These are phyloP conservation scores for Cryptosporidium andersoni DNA, from an alignment of 169 alveolate species.

Conservation along the genomic window DNA sequence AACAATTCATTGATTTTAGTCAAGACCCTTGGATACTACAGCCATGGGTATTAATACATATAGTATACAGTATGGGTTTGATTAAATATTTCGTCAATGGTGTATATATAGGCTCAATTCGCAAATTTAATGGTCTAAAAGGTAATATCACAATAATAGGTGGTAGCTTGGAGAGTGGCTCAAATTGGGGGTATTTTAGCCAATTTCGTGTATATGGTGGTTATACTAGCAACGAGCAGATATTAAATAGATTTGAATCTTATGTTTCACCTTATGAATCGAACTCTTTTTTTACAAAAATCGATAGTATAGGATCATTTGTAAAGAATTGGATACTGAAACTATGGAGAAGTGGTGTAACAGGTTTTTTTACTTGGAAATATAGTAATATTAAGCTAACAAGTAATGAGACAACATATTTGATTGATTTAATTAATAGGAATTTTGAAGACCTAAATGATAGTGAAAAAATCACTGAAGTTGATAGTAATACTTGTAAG, in stretches of 20 bases:
- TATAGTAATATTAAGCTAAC: slow-evolving; percentile 52
- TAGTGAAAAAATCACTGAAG: slow-evolving; percentile 40
- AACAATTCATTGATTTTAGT: slow-evolving; percentile 41
- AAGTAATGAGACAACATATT: slow-evolving; percentile 45
- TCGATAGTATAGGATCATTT: slow-evolving; percentile 36
- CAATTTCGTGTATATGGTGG: slow-evolving; percentile 58
- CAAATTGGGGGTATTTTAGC: slow-evolving; percentile 68
- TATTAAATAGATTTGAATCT: slow-evolving; percentile 51
- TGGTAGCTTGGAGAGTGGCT: slow-evolving; percentile 68
- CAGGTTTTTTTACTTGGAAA: slow-evolving; percentile 66
- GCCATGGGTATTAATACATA: slow-evolving; percentile 70
- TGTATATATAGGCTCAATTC: slow-evolving; percentile 49
- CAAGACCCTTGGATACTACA: slow-evolving; percentile 63
- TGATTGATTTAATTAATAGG: slow-evolving; percentile 61
- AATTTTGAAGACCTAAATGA: slow-evolving; percentile 15
- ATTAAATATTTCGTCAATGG: slow-evolving; percentile 64
- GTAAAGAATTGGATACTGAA: slow-evolving; percentile 65
- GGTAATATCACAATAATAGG: slow-evolving; percentile 64
- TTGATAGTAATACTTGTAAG: background rate
- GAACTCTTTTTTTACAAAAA: slow-evolving; percentile 50
- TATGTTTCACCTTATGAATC: slow-evolving; percentile 40
- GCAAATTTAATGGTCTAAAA: slow-evolving; percentile 59
- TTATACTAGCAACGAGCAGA: slow-evolving; percentile 67
- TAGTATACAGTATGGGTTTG: slow-evolving; percentile 67
- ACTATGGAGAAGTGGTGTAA: slow-evolving; percentile 70